Evolutionary conservation across 345 rosid genomes (phyloP).

Genomic region (Excoecaria agallocha): DNA sequence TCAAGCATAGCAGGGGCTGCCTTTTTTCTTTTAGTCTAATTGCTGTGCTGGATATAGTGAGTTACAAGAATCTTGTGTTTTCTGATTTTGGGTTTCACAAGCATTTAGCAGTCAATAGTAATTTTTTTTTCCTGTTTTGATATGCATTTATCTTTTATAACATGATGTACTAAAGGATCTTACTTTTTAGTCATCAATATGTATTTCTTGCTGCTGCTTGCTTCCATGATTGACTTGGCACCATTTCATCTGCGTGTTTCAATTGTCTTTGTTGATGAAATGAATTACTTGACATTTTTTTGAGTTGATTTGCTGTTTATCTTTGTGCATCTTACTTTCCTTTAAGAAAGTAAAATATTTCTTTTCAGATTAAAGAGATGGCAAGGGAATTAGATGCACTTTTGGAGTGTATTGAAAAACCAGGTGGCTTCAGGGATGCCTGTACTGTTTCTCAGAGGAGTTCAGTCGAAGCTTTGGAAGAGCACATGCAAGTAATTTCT

Average conservation of each 20-base stretch:
- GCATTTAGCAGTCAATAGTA: constrained; percentile 2
- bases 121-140: neutral
- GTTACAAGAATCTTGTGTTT: neutral
- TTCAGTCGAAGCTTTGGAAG: constrained; percentile 68
- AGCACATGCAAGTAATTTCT: constrained; percentile 54
- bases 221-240: neutral
- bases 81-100: neutral
- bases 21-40: neutral
- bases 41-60: neutral
- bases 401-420: constrained; percentile 63
- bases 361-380: constrained; percentile 74
- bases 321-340: neutral
- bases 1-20: neutral
- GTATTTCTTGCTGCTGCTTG: neutral
- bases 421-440: constrained; percentile 81
- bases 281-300: constrained; percentile 10
- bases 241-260: neutral
- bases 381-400: constrained; percentile 69
- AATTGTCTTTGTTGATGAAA: neutral
- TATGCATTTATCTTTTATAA: neutral
- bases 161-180: neutral
- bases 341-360: constrained; percentile 4
- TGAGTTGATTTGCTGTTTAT: neutral
- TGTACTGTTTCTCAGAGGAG: constrained; percentile 58
- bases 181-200: neutral